Evolutionary conservation across 148 eudicot genomes (phyloP).

Genomic region (Pharnaceum exiguum): DNA sequence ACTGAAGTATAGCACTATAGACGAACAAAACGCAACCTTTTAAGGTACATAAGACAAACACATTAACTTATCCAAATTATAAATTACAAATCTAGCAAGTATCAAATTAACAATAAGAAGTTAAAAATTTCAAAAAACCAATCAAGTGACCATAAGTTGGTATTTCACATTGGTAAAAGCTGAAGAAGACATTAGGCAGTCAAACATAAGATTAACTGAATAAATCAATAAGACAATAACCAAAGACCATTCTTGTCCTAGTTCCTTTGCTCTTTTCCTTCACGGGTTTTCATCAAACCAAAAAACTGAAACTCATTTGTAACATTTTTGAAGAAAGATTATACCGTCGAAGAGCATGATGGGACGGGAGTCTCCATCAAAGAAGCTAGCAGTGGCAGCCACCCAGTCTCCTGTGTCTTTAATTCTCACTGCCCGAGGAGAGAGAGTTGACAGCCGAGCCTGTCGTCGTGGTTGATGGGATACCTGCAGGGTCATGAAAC

Average conservation of each 20-base stretch:
- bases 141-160: too few species aligned
- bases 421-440: slow-evolving; percentile 19
- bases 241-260: not conserved
- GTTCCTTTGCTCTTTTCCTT: not conserved
- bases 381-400: slow-evolving; percentile 60
- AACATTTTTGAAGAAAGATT: not conserved
- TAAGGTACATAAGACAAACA: too few species aligned
- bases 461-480: slow-evolving; percentile 6
- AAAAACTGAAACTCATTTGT: not conserved
- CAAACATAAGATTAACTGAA: not conserved
- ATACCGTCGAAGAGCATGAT: slow-evolving; percentile 97
- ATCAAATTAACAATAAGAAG: too few species aligned
- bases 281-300: not conserved
- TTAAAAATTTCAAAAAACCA: too few species aligned
- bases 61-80: too few species aligned
- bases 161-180: too few species aligned
- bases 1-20: too few species aligned
- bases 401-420: slow-evolving; percentile 41
- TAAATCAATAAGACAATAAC: not conserved
- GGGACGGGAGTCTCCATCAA: slow-evolving; percentile 71
- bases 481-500: slow-evolving; percentile 2
- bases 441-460: slow-evolving; percentile 1
- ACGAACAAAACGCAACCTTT: too few species aligned
- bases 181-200: too few species aligned
- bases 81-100: too few species aligned